phyloP scores from a whole-genome alignment of 2,329 filamentous ascomycete species.

The Eutypella sp. region DNA sequence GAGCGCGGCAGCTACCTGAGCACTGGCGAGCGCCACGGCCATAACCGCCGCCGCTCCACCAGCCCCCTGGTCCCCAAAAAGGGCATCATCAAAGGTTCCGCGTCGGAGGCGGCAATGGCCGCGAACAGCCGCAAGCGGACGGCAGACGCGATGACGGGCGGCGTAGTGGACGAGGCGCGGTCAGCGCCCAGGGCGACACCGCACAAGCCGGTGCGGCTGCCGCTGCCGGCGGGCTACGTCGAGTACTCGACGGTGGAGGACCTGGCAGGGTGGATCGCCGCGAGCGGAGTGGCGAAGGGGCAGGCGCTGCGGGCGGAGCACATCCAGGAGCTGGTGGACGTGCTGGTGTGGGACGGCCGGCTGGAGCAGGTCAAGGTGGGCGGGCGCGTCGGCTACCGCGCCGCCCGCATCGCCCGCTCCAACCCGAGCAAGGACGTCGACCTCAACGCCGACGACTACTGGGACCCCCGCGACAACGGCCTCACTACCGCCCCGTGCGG shows the following conservation, averaged over 20 bases:
- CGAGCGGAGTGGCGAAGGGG: constrained; percentile 65
- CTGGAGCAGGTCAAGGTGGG: constrained; percentile 60
- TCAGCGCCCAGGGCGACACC: constrained; percentile 24
- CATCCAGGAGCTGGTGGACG: constrained; percentile 79
- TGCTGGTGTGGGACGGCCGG: constrained; percentile 82
- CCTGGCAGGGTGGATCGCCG: constrained; percentile 70
- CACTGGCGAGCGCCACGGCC: constrained; percentile 21
- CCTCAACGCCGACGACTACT: constrained; percentile 24
- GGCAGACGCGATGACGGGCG: constrained; percentile 44
- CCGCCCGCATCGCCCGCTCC: constrained; percentile 37
- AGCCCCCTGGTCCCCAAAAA: constrained; percentile 49
- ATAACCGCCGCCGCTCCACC: constrained; percentile 29
- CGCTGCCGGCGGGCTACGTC: constrained; percentile 61
- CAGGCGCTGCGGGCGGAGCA: constrained; percentile 67
- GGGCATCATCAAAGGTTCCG: constrained; percentile 46
- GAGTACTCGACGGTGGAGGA: constrained; percentile 76
- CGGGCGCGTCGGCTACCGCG: constrained; percentile 48
- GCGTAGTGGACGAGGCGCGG: no score
- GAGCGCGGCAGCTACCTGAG: constrained; percentile 30
- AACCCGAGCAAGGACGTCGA: no score
- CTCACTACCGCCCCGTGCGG: constrained; percentile 89
- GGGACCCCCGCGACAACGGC: constrained; percentile 56
- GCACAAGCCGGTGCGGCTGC: constrained; percentile 36
- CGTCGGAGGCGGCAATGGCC: constrained; percentile 31
- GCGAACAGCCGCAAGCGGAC: constrained; percentile 48